A percentile compares a stretch with the other conserved stretches of the same genome.
Conservation (phyloP, 768 basidiomycete genomes). For the Panellus pusillus region DNA sequence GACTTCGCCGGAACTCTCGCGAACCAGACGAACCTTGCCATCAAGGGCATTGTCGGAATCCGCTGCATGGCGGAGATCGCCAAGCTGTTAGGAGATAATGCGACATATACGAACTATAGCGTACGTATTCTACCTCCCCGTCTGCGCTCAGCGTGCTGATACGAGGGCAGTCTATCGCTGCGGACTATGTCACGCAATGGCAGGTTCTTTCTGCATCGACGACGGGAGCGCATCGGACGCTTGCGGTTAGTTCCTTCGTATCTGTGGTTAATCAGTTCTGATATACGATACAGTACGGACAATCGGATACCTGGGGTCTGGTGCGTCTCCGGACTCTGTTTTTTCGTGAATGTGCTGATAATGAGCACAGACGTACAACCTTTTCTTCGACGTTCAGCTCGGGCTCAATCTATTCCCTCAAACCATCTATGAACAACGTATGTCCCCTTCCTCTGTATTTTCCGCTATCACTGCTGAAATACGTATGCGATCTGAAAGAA, state of each 20-base stretch:
- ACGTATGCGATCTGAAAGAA: constrained; percentile 19
- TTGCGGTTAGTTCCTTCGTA: constrained; percentile 26
- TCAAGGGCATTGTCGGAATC: constrained; percentile 71
- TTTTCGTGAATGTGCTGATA: not conserved
- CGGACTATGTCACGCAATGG: constrained; percentile 45
- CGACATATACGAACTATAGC: constrained; percentile 42
- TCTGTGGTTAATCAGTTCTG: not conserved
- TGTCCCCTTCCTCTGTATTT: not conserved
- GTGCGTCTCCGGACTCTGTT: constrained; percentile 36
- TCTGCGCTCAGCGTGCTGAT: not conserved
- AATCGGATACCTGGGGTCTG: constrained; percentile 37
- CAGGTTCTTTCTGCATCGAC: constrained; percentile 40
- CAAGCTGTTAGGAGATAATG: constrained; percentile 38
- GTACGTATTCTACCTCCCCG: constrained; percentile 21
- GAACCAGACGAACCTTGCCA: constrained; percentile 70
- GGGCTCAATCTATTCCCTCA: constrained; percentile 39
- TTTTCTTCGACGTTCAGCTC: constrained; percentile 47
- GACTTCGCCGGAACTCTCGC: constrained; percentile 50
- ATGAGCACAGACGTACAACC: constrained; percentile 8
- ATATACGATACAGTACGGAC: constrained; percentile 6
- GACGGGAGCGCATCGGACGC: constrained; percentile 42
- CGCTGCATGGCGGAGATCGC: constrained; percentile 62
- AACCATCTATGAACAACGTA: constrained; percentile 33
- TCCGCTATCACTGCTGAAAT: not conserved
- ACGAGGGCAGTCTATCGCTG: constrained; percentile 38